A percentile compares a stretch with the other conserved stretches of the same genome.
These are phyloP conservation scores for Calonectria pseudoreteaudii DNA, from an alignment of 2,329 filamentous ascomycete species.

Conservation along the genomic window DNA sequence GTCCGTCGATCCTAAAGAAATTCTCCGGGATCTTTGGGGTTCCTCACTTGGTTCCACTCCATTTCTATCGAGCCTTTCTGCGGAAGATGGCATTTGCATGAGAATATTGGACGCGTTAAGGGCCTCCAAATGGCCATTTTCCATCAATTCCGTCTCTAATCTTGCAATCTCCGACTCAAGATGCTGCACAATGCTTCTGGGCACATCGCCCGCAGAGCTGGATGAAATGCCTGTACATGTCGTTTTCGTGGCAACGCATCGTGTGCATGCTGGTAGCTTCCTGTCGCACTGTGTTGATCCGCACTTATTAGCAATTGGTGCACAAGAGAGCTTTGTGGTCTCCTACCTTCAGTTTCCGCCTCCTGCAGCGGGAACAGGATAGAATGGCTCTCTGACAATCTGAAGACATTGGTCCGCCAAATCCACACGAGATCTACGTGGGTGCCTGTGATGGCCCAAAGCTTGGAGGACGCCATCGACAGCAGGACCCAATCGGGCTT, in stretches of 20 bases:
- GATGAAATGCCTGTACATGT: neutral
- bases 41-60: neutral
- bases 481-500: neutral
- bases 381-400: constrained; percentile 16
- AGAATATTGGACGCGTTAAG: neutral
- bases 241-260: neutral
- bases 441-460: neutral
- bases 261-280: neutral
- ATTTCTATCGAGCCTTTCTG: neutral
- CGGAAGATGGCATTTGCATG: neutral
- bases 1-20: neutral
- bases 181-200: neutral
- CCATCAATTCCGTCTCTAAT: neutral
- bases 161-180: neutral
- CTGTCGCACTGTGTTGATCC: neutral
- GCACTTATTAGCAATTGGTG: neutral
- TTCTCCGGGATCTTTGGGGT: neutral
- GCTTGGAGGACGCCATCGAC: neutral
- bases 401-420: neutral
- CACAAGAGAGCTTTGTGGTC: neutral
- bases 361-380: constrained; percentile 16
- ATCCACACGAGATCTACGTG: neutral
- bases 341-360: neutral
- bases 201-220: neutral
- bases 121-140: neutral